Percentiles rank a stretch among this genome's conserved stretches.
Evolutionary conservation across 2,329 filamentous ascomycete species (phyloP).

Genomic region (Nothophoma quercina): DNA sequence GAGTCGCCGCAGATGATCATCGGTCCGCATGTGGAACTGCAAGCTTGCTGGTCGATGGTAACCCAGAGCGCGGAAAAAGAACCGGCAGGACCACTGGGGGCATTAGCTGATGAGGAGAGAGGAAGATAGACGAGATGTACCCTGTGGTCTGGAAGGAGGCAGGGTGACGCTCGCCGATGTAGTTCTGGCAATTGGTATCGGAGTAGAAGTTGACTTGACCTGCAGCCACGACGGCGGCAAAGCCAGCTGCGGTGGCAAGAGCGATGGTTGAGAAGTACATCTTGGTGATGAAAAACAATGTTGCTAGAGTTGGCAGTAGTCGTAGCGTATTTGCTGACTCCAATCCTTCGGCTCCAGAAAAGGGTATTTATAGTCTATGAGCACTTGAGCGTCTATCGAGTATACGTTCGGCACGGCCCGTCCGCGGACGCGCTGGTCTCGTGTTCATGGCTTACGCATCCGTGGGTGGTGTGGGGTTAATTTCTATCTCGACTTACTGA

Average conservation of each 20-base stretch:
- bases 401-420: too few relatives aligned
- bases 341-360: too few relatives aligned
- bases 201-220: constrained; percentile 32
- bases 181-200: constrained; percentile 26
- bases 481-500: not conserved
- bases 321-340: too few relatives aligned
- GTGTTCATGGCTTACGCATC: not conserved
- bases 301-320: too few relatives aligned
- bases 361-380: not conserved
- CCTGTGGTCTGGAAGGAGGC: constrained; percentile 15
- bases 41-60: constrained; percentile 17
- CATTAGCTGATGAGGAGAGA: too few relatives aligned
- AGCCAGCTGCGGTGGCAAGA: constrained; percentile 11
- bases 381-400: not conserved
- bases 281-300: too few relatives aligned
- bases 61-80: constrained; percentile 30
- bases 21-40: constrained; percentile 24
- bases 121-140: constrained; percentile 10
- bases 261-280: constrained; percentile 14
- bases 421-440: too few relatives aligned
- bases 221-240: constrained; percentile 15
- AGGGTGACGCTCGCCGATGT: constrained; percentile 23
- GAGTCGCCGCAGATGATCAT: constrained; percentile 26
- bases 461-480: not conserved
- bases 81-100: constrained; percentile 22